Percentiles rank a stretch among this genome's conserved stretches.
Conservation (phyloP, 2,329 filamentous ascomycete species). For the Magnaporthiopsis incrustans region DNA sequence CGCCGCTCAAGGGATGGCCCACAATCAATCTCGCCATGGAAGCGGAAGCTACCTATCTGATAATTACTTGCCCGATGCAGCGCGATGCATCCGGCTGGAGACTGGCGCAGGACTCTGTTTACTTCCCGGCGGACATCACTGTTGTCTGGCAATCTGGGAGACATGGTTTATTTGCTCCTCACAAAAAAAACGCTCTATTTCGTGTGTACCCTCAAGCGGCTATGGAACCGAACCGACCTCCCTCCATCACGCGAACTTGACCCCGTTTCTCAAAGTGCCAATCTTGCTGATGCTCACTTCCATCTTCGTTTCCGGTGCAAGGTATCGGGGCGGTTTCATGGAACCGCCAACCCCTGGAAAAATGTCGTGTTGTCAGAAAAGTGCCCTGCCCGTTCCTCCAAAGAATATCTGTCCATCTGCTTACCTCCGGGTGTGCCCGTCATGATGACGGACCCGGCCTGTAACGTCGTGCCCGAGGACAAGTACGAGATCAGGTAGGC, state of each 20-base stretch:
- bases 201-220: too few relatives aligned
- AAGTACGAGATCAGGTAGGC: slow-evolving; percentile 27
- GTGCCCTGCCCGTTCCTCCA: not conserved
- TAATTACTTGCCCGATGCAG: too few relatives aligned
- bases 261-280: slow-evolving; percentile 31
- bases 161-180: too few relatives aligned
- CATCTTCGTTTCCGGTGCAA: slow-evolving; percentile 30
- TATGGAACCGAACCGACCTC: not conserved
- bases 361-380: not conserved
- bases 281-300: slow-evolving; percentile 30
- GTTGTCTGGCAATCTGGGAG: too few relatives aligned
- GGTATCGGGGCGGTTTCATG: slow-evolving; percentile 29
- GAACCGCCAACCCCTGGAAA: slow-evolving; percentile 31
- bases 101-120: too few relatives aligned
- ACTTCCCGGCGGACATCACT: too few relatives aligned
- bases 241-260: slow-evolving; percentile 16
- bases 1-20: too few relatives aligned
- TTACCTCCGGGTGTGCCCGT: slow-evolving; percentile 36
- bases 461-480: slow-evolving; percentile 32
- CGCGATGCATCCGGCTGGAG: too few relatives aligned
- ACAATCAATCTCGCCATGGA: too few relatives aligned
- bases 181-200: too few relatives aligned
- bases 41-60: too few relatives aligned
- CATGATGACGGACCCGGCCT: slow-evolving; percentile 35
- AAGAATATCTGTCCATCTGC: not conserved